Evolutionary conservation across 306 rosid genomes (phyloP).

Genomic region (Citrullus amarus): DNA sequence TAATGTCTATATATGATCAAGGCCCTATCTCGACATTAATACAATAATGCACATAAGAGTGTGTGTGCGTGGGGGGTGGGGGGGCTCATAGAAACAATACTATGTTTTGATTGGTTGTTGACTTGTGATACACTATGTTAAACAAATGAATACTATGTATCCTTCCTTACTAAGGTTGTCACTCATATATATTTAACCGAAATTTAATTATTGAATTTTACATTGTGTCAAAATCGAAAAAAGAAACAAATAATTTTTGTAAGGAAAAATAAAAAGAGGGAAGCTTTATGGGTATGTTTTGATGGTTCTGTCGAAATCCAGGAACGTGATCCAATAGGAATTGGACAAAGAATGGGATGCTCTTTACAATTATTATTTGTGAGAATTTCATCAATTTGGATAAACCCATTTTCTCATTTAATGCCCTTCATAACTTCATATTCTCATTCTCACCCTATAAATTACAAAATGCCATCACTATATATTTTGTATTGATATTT

Average conservation of each 20-base stretch:
- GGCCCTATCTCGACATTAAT: no score
- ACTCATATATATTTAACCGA: neutral
- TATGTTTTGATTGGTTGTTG: no score
- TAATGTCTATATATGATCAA: no score
- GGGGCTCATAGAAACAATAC: no score
- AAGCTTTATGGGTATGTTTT: neutral
- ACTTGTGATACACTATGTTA: neutral
- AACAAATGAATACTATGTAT: neutral
- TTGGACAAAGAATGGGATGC: slow-evolving; percentile 5
- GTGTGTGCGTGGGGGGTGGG: no score
- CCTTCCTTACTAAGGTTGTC: neutral
- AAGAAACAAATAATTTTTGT: neutral
- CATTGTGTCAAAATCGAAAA: neutral
- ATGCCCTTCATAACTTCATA: neutral
- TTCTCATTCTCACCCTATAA: neutral
- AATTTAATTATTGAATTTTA: no score
- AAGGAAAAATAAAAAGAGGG: neutral
- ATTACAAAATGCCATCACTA: neutral
- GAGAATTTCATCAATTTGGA: neutral
- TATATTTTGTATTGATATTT: no score
- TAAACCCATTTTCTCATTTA: neutral
- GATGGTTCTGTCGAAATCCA: neutral
- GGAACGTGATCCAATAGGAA: neutral
- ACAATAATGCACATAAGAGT: no score
- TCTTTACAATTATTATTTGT: neutral